A percentile compares a stretch with the other conserved stretches of the same genome.
These are phyloP conservation scores for Dictyostelium capitatum DNA, from an alignment of 78 protist genomes.

Conservation along the genomic window DNA sequence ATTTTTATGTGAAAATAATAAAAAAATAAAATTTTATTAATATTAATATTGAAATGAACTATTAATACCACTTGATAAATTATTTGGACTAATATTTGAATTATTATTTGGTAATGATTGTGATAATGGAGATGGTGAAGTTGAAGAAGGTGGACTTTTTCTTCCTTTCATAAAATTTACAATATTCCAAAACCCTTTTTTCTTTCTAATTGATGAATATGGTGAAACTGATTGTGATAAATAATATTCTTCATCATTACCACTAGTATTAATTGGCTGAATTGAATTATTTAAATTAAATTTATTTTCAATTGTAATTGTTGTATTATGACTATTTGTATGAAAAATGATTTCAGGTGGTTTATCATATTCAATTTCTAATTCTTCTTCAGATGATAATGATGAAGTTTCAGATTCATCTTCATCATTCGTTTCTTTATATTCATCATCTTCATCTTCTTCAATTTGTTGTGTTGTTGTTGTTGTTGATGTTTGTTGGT, in stretches of 20 bases:
- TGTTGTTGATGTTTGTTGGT: neutral
- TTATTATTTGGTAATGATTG: too few relatives aligned
- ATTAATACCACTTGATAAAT: too few relatives aligned
- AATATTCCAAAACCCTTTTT: neutral
- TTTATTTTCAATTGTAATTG: neutral
- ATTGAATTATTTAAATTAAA: neutral
- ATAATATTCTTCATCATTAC: neutral
- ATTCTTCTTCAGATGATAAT: conserved; percentile 14
- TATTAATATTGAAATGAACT: too few relatives aligned
- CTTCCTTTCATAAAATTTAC: conserved; percentile 8
- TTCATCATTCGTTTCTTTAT: neutral
- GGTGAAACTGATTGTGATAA: neutral
- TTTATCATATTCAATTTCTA: conserved; percentile 26
- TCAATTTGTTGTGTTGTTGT: neutral
- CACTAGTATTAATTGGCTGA: neutral
- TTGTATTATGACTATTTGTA: neutral
- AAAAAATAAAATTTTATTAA: too few relatives aligned
- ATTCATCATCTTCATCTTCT: neutral
- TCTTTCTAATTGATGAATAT: neutral
- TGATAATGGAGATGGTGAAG: neutral
- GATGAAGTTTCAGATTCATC: neutral
- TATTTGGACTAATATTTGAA: too few relatives aligned
- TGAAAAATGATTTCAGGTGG: neutral
- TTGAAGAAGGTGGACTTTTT: neutral
- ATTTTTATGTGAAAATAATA: too few relatives aligned